Conservation (phyloP, 2,329 filamentous ascomycete genomes). For the Fusarium coffeatum region DNA sequence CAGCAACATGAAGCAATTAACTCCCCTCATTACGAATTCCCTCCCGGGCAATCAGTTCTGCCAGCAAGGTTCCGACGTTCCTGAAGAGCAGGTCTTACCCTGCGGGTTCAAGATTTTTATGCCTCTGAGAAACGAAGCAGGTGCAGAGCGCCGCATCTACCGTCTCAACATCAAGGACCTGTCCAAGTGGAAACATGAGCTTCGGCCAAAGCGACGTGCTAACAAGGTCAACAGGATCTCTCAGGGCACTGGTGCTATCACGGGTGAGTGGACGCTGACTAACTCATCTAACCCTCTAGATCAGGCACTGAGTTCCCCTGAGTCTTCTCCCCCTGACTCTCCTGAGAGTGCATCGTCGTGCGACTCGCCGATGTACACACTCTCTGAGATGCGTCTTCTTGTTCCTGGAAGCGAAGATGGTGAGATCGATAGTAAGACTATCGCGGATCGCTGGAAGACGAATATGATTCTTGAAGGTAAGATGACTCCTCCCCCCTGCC, state of each 20-base stretch:
- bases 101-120: slow-evolving; percentile 13
- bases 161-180: slow-evolving; percentile 20
- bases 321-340: neutral
- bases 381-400: neutral
- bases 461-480: slow-evolving; percentile 24
- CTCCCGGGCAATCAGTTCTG: neutral
- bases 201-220: neutral
- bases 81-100: neutral
- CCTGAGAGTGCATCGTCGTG: neutral
- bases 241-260: neutral
- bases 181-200: slow-evolving; percentile 10
- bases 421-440: neutral
- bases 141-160: neutral
- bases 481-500: slow-evolving; percentile 8
- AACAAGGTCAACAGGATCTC: neutral
- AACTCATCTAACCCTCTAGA: neutral
- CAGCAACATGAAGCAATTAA: neutral
- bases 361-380: neutral
- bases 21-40: neutral
- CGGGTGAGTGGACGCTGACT: neutral
- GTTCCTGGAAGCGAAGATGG: neutral
- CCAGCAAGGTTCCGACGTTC: slow-evolving; percentile 1
- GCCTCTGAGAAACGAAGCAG: slow-evolving; percentile 1
- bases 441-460: slow-evolving; percentile 13
- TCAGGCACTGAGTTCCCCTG: neutral